Base-by-base conservation (phyloP, 139 green algal genomes). In the Tetradesmus lagerheimii region DNA sequence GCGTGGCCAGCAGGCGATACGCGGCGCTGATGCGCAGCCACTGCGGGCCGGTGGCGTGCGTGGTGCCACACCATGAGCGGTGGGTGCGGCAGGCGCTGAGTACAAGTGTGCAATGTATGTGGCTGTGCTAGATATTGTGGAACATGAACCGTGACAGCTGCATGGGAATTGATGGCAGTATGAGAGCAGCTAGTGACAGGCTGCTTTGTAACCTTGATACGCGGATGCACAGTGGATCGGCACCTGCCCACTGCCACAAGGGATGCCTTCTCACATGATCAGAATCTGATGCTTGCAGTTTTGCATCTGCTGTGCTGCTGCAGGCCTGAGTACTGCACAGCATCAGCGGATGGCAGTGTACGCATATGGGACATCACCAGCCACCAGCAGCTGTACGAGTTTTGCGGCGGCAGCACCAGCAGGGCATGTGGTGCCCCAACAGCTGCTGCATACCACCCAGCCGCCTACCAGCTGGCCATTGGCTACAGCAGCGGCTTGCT, bases 11-110 rank as follows among this genome's bases (percentile, higher is more conserved):
- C n/a, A 94, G 96, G 75, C 50, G 83, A 9, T 97, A 98, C 90
- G 53, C 79, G 37, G 96, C 94, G 0, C 92, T 97, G 57, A 83
- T 98, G 88, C 87, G 96, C 45, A 96, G 93, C 2, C 96, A 98
- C 89, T 95, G 88, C 0, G 95, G 90, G 37, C 45, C 84, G 9
- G 93, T 98, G 47, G 93, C 91, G 37, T 90, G 78, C 31, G 90
- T 97, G 35, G 94, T 93, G 14, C 71, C 91, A 18, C 93, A 97
- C 85, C 92, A 91, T 1, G 90, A 91, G 81, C 94, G 93, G 93
- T 96, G 71, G 3, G 39, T 75, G 25, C 29, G 45, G 81, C 14
- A 47, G 45, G 45, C 66, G 27, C n/a, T 31, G 66, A 34, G 29
- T 20, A 77, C 66, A 29, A 57, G 45, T 57, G 66, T 34, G 15